Percentiles rank a stretch among this genome's conserved stretches.
Conservation (phyloP, 352 stramenopile genomes). For the Globisporangium acanthophoron region DNA sequence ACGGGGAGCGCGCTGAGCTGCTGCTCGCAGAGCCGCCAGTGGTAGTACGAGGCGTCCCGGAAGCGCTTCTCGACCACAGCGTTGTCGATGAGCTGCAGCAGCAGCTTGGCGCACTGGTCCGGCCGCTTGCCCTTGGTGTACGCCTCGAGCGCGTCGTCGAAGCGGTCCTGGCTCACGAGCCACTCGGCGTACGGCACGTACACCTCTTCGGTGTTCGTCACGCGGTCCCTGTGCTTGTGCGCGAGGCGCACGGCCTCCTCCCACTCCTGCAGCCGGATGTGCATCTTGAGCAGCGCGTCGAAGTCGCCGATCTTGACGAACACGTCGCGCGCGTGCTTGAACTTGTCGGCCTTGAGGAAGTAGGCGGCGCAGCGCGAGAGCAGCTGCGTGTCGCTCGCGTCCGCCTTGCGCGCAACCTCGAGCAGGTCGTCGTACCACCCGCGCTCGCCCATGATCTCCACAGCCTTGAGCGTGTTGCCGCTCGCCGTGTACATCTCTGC, state of each 20-base stretch:
- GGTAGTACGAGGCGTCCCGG: constrained; percentile 90
- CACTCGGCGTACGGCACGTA: constrained; percentile 93
- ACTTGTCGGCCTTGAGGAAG: constrained; percentile 70
- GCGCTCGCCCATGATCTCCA: constrained; percentile 84
- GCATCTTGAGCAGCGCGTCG: constrained; percentile 84
- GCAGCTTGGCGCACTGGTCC: constrained; percentile 79
- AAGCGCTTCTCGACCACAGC: constrained; percentile 85
- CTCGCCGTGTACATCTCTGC: constrained; percentile 90
- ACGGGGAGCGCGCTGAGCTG: constrained; percentile 28
- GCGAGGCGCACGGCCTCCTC: constrained; percentile 89
- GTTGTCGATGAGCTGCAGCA: constrained; percentile 88
- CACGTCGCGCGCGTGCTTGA: constrained; percentile 72
- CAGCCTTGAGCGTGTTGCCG: constrained; percentile 73
- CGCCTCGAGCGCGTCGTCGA: constrained; percentile 90
- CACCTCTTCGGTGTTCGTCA: constrained; percentile 83
- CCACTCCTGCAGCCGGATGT: constrained; percentile 90
- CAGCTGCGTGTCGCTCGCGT: constrained; percentile 37
- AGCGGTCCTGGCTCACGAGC: constrained; percentile 89
- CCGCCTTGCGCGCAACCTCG: constrained; percentile 59
- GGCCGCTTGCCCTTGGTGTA: constrained; percentile 78
- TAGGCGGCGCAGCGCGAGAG: constrained; percentile 54
- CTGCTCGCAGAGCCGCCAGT: constrained; percentile 90
- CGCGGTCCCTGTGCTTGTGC: constrained; percentile 70
- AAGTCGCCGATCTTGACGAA: constrained; percentile 81
- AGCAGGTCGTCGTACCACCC: constrained; percentile 86